Conservation (phyloP, 805 yeast species). For the Spathaspora girioi region DNA sequence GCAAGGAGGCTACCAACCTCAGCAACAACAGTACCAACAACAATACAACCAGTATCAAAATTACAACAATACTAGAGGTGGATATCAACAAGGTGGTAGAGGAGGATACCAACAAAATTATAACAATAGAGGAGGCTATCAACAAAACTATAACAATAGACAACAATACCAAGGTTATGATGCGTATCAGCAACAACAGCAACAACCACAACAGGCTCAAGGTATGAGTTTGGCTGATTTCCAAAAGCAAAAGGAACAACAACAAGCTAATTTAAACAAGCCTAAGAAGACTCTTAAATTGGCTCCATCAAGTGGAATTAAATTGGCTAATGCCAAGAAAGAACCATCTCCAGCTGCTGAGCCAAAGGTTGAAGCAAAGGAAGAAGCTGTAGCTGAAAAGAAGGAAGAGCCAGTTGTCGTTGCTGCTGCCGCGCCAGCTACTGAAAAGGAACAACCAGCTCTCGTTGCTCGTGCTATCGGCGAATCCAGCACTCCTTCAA, state of each 20-base stretch:
- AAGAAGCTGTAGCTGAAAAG: slow-evolving; percentile 12
- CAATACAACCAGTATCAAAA: slow-evolving; percentile 9
- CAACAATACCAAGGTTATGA: slow-evolving; percentile 17
- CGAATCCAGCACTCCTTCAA: slow-evolving; percentile 10
- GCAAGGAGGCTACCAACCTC: slow-evolving; percentile 5
- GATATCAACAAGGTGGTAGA: slow-evolving; percentile 15
- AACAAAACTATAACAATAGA: slow-evolving; percentile 18
- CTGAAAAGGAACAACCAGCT: slow-evolving; percentile 14
- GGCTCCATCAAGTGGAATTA: slow-evolving; percentile 62
- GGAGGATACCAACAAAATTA: slow-evolving; percentile 12
- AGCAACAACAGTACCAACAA: slow-evolving; percentile 11
- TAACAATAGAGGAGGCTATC: slow-evolving; percentile 20
- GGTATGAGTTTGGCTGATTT: slow-evolving; percentile 78
- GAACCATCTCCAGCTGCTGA: slow-evolving; percentile 17
- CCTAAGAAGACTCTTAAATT: slow-evolving; percentile 69
- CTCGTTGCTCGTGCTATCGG: slow-evolving; percentile 18
- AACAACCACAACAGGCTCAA: slow-evolving; percentile 17
- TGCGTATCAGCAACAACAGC: slow-evolving; percentile 13
- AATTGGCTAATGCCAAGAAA: slow-evolving; percentile 46
- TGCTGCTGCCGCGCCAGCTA: not conserved
- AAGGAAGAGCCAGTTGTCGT: slow-evolving; percentile 21
- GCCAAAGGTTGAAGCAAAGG: slow-evolving; percentile 12
- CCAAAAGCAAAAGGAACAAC: slow-evolving; percentile 59
- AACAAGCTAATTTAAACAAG: slow-evolving; percentile 38
- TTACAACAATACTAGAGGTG: slow-evolving; percentile 13